These are phyloP conservation scores for Acanthamoeba triangularis DNA, from an alignment of 208 protist species.

Conservation along the genomic window DNA sequence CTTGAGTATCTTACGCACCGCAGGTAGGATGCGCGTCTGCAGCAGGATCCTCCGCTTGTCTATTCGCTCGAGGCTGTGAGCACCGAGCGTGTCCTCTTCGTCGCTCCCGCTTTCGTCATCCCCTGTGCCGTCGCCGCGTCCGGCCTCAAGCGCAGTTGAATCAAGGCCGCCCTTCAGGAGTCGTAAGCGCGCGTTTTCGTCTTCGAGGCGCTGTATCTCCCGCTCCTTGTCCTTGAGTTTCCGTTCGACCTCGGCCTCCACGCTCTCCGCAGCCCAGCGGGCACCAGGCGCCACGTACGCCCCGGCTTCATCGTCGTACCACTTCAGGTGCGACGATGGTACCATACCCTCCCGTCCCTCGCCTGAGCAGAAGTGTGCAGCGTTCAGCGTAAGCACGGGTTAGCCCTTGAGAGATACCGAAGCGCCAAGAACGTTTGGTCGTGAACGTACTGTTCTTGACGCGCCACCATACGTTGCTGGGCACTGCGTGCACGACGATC, in stretches of 20 bases:
- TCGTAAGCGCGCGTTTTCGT: not conserved
- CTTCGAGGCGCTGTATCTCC: not conserved
- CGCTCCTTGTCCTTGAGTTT: not conserved
- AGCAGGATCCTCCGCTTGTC: not conserved
- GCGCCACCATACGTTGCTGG: not conserved
- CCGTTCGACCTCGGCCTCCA: not conserved
- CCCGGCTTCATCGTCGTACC: not conserved
- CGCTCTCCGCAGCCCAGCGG: not conserved
- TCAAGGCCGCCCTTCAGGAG: not conserved
- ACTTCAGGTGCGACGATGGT: constrained; percentile 16
- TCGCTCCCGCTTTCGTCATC: not conserved
- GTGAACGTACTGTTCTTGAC: not conserved
- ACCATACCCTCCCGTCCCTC: not conserved
- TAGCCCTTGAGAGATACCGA: not conserved
- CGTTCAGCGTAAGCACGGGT: not conserved
- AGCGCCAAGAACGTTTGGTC: not conserved
- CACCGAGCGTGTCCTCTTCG: not conserved
- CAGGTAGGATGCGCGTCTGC: not conserved
- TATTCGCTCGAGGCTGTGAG: not conserved
- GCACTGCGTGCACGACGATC: not conserved
- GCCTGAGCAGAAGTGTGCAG: constrained; percentile 12
- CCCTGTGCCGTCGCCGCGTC: too few species aligned
- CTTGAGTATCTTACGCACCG: not conserved
- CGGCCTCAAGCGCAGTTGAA: too few species aligned
- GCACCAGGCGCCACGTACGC: not conserved